These are phyloP conservation scores for Cicer yamashitae DNA, from an alignment of 306 rosid species.

Conservation along the genomic window DNA sequence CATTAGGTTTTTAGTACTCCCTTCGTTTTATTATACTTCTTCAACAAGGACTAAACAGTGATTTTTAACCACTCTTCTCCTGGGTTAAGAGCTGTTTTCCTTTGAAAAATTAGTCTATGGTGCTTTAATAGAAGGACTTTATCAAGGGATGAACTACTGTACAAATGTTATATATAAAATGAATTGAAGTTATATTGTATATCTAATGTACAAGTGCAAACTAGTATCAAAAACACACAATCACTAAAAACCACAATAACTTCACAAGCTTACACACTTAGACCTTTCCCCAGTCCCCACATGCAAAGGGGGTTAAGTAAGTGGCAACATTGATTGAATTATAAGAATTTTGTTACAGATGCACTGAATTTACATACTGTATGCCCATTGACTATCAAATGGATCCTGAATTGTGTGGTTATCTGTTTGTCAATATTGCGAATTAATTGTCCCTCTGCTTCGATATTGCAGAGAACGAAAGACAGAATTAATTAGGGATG, in stretches of 20 bases:
- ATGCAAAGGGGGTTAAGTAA: not conserved
- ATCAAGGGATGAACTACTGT: conserved; percentile 4
- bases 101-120: conserved; percentile 1
- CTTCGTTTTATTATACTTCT: conserved; percentile 27
- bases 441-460: conserved; percentile 42
- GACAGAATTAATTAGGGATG: conserved; percentile 80
- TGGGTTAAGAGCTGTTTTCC: not conserved
- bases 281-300: conserved; percentile 19
- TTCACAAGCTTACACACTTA: not conserved
- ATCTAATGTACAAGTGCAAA: conserved; percentile 12
- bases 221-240: not conserved
- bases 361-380: conserved; percentile 18
- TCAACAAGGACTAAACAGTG: not conserved
- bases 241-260: conserved; percentile 26
- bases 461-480: conserved; percentile 73
- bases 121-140: conserved; percentile 9
- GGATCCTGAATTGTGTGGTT: conserved; percentile 14
- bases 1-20: not conserved
- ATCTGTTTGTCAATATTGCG: conserved; percentile 31
- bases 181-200: conserved; percentile 13
- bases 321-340: conserved; percentile 13
- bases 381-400: conserved; percentile 26
- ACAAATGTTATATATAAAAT: conserved; percentile 34
- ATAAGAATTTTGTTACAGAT: conserved; percentile 5
- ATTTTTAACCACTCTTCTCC: conserved; percentile 19